phyloP scores from a whole-genome alignment of 73 alveolate genomes.

The Blepharisma japonicum region DNA sequence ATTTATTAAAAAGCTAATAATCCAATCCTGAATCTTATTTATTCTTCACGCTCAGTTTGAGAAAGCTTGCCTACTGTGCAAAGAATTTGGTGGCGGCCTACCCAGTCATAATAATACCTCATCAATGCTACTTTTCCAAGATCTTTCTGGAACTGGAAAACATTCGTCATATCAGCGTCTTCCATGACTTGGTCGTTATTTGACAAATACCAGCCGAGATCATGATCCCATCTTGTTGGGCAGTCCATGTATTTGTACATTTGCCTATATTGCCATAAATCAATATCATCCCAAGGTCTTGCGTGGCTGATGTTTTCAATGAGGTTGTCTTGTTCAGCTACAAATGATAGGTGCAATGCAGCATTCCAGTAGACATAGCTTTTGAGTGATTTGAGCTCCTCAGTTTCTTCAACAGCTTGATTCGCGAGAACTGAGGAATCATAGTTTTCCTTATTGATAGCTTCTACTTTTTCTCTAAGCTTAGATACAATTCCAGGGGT shows the following conservation, averaged over 20 bases:
- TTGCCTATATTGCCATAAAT: constrained; percentile 5
- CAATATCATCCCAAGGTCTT: not conserved
- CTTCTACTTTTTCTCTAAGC: not conserved
- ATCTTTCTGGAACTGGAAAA: constrained; percentile 30
- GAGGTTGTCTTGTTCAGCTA: not conserved
- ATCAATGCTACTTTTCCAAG: constrained; percentile 7
- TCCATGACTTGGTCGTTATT: constrained; percentile 14
- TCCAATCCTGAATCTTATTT: not conserved
- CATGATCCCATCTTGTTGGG: constrained; percentile 30
- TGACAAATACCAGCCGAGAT: constrained; percentile 9
- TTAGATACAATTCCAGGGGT: not conserved
- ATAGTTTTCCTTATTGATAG: not conserved
- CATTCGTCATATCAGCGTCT: not conserved
- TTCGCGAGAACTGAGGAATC: constrained; percentile 13
- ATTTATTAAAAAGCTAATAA: no score
- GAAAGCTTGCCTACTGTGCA: constrained; percentile 31
- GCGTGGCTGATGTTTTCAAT: constrained; percentile 32
- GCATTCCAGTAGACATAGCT: not conserved
- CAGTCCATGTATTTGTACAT: not conserved
- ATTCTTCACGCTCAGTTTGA: constrained; percentile 1
- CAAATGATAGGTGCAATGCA: constrained; percentile 1
- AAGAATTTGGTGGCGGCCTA: constrained; percentile 24
- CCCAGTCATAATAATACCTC: constrained; percentile 25
- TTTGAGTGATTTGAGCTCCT: constrained; percentile 8
- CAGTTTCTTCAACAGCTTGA: constrained; percentile 27